Evolutionary conservation across 2,329 filamentous ascomycete genomes (phyloP).

Genomic region (Aspergillus bombycis): DNA sequence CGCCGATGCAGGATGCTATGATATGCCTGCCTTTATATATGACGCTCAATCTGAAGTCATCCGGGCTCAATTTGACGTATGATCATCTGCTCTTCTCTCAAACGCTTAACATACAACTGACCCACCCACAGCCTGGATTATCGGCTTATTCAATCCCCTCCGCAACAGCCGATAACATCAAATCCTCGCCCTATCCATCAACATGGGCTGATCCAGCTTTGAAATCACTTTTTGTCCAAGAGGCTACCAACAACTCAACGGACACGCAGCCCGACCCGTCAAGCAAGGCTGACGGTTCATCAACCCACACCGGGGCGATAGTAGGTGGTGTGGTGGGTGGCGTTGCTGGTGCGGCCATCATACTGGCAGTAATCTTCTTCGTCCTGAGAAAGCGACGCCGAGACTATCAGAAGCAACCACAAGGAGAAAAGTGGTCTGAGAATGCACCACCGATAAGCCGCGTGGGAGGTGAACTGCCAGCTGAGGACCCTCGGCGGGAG

Average conservation of each 20-base stretch:
- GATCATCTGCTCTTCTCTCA: not conserved
- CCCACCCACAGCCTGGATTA: constrained; percentile 9
- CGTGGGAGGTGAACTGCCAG: not conserved
- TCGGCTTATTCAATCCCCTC: constrained; percentile 13
- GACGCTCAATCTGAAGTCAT: constrained; percentile 18
- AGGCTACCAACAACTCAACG: not conserved
- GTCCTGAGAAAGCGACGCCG: not conserved
- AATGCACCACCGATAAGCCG: not conserved
- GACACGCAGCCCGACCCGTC: not conserved
- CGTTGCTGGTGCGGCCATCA: constrained; percentile 11
- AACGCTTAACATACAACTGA: not conserved
- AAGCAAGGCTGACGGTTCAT: not conserved
- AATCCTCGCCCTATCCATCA: constrained; percentile 12
- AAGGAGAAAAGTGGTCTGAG: not conserved
- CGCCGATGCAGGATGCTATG: constrained; percentile 14
- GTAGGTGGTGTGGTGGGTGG: constrained; percentile 18
- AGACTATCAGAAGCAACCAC: not conserved
- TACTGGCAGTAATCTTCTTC: not conserved
- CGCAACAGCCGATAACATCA: constrained; percentile 10
- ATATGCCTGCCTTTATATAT: constrained; percentile 17
- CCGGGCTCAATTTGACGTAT: constrained; percentile 13
- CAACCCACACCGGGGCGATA: constrained; percentile 13
- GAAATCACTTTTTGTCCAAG: not conserved
- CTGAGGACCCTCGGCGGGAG: not conserved
- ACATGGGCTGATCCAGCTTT: constrained; percentile 1